Evolutionary conservation across 768 basidiomycete genomes (phyloP), one percentile per base, ranked within the genome.

Genomic region (Sarcodon sp.): DNA sequence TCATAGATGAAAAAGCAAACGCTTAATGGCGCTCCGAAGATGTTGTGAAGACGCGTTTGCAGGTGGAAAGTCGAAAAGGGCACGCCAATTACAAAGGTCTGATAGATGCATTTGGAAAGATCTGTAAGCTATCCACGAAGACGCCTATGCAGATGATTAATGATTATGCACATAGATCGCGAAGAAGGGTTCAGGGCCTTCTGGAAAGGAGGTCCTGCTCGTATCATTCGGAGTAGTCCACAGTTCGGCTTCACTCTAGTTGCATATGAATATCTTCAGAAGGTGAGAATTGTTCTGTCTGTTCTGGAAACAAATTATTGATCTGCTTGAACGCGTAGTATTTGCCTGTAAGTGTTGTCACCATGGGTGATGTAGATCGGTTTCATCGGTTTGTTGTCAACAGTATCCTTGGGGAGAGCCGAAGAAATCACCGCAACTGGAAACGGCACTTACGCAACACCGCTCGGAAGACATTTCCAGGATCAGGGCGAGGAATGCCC

Each of bases 41-140:
- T 65, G 96, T 98, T 52, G 87, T 98, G 60, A 98, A 99, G 76
- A 98, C 96, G 12, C 79, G 93, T 43, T 68, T 98, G 54, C 94
- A 98, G 62, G 84, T 89, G 9, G 96, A 98, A 62, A 85, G 90
- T 38, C 76, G 84, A 53, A 82, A 85, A 58, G 96, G 96, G 9
- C 80, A 98, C 61, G 87, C 91, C 5, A 69, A 81, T 50, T 99
- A 99, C 70, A 87, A 87, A 62, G 94, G 96, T 41, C 64, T 96
- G 35, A 62, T 69, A 12, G 93, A 99, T 64, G 93, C 91, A 15
- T 88, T 97, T 58, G 68, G 75, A 33, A 94, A 85, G 64, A 98
- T 99, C 51, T 85, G 88, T 83, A 61, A 61, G 83, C 73, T 52
- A 45, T 36, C 46, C 46, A 15, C 37, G 12, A 34, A 34, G 34